Conservation (phyloP, 2,329 filamentous ascomycete genomes). For the Trichoderma arundinaceum region DNA sequence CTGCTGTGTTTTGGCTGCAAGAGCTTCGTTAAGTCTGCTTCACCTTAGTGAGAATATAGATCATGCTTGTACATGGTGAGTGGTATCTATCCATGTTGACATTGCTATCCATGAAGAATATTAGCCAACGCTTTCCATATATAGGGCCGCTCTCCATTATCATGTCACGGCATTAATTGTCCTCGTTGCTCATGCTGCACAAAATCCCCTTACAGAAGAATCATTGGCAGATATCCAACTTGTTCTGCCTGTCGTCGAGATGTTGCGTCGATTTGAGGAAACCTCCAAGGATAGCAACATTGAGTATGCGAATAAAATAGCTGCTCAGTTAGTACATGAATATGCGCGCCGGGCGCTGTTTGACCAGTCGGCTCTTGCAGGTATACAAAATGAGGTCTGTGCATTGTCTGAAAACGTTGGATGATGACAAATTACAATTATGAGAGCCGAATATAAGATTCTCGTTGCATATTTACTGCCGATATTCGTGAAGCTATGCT, state of each 20-base stretch:
- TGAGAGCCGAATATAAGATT: too few relatives aligned
- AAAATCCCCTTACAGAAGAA: constrained; percentile 7
- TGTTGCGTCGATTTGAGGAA: constrained; percentile 10
- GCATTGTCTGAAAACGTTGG: background rate
- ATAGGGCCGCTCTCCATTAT: background rate
- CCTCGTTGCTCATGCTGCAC: constrained; percentile 2
- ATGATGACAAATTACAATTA: background rate
- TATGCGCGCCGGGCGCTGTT: constrained; percentile 12
- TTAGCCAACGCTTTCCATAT: background rate
- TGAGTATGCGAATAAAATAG: constrained; percentile 3
- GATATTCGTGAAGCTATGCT: too few relatives aligned
- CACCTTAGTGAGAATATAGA: background rate
- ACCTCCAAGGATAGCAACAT: background rate
- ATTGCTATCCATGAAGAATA: background rate
- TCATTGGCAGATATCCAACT: constrained; percentile 20
- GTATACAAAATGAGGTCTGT: background rate
- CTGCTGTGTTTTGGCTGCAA: background rate
- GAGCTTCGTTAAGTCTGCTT: constrained; percentile 13
- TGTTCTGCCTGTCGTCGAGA: constrained; percentile 10
- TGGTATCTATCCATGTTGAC: background rate
- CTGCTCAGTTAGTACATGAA: constrained; percentile 18
- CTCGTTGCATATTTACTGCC: too few relatives aligned
- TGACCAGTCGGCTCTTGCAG: background rate
- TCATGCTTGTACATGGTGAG: constrained; percentile 18
- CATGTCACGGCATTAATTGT: constrained; percentile 2